Evolutionary conservation across 1,139 yeast genomes (phyloP), one percentile per base, ranked within the genome.

Genomic region (Spathaspora sp.): DNA sequence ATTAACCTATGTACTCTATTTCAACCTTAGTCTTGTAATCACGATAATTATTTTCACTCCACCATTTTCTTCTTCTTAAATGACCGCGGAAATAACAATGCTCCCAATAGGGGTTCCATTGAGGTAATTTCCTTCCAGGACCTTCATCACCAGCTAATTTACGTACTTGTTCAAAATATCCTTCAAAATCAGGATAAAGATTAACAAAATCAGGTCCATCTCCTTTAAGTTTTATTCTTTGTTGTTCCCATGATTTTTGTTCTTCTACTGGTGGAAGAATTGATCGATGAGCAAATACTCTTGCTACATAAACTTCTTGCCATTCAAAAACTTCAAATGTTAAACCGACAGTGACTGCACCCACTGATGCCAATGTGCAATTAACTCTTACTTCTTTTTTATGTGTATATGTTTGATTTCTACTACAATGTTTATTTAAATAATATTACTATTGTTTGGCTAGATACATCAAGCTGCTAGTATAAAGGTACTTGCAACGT

Each of bases 271-370:
- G 39, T 3, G 78, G 79, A 43, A 70, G 47, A n/a, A 52, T 46
- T 4, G 67, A 54, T 38, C 60, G 57, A 1, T 70, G 73, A 0
- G 72, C 58, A 38, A 70, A 56, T 42, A 59, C 69, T 25, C 72
- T 51, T 44, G 76, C 55, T 0, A 70, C 66, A 16, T 65, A 51
- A 1, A 71, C 63, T 1, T 78, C 72, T 52, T 74, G 79, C 55
- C 61, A 72, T 52, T 74, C 78, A 54, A 72, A 73, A 0, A 68
- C 74, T 42, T 76, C 54, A 47, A 67, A 62, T 1, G 72, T 67
- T 6, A 68, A 54, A 1, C 70, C 78, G 50, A 73, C 77, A 3
- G 67, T 61, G 13, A 76, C 75, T 4, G 71, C 65, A 17, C 80
- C 80, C 20, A 74, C 67, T 38, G 71, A 60, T 1, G 69, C 51